Conservation (phyloP, 495 filamentous ascomycete species). For the Aspergillus nidulans region DNA sequence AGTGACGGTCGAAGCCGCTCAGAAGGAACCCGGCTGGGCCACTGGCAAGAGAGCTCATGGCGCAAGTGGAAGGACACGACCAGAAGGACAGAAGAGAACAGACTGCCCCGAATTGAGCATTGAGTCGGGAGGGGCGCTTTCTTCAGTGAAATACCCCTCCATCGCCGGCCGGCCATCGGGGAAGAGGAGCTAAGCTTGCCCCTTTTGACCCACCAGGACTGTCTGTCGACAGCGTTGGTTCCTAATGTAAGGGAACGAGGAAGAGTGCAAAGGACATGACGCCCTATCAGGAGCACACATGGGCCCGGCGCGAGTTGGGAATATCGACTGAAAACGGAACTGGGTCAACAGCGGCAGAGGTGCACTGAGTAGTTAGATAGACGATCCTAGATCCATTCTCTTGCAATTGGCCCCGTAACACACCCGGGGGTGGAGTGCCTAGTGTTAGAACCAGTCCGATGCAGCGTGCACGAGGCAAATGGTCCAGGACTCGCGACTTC, state of each 20-base stretch:
- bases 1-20: conserved; percentile 28
- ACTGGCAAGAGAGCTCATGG: conserved; percentile 15
- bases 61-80: not conserved
- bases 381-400: conserved; percentile 6
- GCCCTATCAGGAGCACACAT: conserved; percentile 45
- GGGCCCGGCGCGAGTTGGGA: conserved; percentile 24
- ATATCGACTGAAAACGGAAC: conserved; percentile 8
- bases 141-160: conserved; percentile 21
- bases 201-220: conserved; percentile 19
- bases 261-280: conserved; percentile 15
- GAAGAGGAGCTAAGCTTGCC: conserved; percentile 11
- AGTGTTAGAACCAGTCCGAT: conserved; percentile 2
- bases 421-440: not conserved
- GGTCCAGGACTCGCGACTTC: not conserved
- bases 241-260: conserved; percentile 12
- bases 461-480: conserved; percentile 1
- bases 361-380: conserved; percentile 1
- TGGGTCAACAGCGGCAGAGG: conserved; percentile 9
- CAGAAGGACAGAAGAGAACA: conserved; percentile 5
- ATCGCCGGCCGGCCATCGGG: conserved; percentile 2
- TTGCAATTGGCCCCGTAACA: conserved; percentile 10
- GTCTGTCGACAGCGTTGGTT: conserved; percentile 6
- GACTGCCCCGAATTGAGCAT: conserved; percentile 5
- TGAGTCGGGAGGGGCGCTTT: conserved; percentile 12
- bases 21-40: conserved; percentile 9